Percentiles rank a stretch among this genome's conserved stretches.
phyloP scores from a whole-genome alignment of 1,139 yeast genomes.

The Lodderomyces theae region DNA sequence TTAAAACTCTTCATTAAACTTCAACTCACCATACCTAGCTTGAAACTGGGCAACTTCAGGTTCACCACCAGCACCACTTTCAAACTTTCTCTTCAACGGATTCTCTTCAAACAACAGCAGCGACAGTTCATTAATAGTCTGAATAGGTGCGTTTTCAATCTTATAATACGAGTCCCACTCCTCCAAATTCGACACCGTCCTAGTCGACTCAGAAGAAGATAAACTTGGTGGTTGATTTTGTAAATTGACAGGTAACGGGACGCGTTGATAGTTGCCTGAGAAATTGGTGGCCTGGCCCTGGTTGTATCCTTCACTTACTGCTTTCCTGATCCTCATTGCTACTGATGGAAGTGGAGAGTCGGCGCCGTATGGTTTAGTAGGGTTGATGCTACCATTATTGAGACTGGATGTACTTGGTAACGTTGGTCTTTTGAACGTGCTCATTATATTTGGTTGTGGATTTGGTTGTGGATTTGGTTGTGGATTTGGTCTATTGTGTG shows the following conservation, averaged over 20 bases:
- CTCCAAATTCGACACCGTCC: conserved; percentile 18
- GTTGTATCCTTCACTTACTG: conserved; percentile 61
- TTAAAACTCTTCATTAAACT: conserved; percentile 49
- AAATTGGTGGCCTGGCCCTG: conserved; percentile 49
- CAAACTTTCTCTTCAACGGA: conserved; percentile 36
- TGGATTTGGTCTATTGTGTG: too few species aligned
- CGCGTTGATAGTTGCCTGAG: conserved; percentile 26
- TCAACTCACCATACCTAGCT: conserved; percentile 41
- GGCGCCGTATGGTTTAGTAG: conserved; percentile 3
- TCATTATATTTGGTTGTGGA: background rate
- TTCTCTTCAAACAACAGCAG: background rate
- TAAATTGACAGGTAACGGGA: conserved; percentile 50
- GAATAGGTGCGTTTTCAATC: conserved; percentile 16
- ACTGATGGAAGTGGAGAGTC: conserved; percentile 43
- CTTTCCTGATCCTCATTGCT: conserved; percentile 71
- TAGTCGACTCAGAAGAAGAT: conserved; percentile 40
- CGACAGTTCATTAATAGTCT: conserved; percentile 19
- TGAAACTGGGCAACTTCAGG: conserved; percentile 17
- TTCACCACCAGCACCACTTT: conserved; percentile 25
- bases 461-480: background rate
- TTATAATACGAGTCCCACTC: conserved; percentile 17
- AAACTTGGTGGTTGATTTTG: conserved; percentile 40
- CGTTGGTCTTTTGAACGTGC: conserved; percentile 3
- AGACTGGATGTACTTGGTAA: background rate
- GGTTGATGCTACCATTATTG: background rate